A percentile compares a stretch with the other conserved stretches of the same genome.
phyloP scores from a whole-genome alignment of 2,329 filamentous ascomycete species.

The Aspergillus tanneri region DNA sequence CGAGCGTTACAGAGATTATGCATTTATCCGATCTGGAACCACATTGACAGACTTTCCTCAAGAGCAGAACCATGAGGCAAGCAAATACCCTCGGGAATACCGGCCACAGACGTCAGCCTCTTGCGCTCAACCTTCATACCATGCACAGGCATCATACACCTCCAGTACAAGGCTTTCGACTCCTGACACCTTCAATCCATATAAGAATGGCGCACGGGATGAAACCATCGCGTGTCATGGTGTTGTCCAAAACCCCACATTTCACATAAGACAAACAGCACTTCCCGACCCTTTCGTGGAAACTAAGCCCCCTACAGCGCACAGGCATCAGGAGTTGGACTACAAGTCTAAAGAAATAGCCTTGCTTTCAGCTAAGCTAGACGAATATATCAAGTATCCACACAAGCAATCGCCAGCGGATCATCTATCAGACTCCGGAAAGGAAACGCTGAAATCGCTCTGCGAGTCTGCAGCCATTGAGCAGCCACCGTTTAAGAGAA shows the following conservation, averaged over 20 bases:
- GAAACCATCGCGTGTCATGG: background rate
- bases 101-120: background rate
- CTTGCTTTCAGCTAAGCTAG: background rate
- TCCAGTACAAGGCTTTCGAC: background rate
- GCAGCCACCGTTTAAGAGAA: background rate
- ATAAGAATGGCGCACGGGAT: background rate
- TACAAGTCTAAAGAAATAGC: background rate
- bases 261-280: background rate
- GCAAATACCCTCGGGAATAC: background rate
- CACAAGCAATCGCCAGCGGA: background rate
- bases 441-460: background rate
- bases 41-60: background rate
- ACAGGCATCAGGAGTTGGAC: background rate
- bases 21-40: background rate
- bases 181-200: background rate
- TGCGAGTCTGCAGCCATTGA: background rate
- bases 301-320: background rate
- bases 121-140: background rate
- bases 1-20: background rate
- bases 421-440: background rate
- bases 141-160: background rate
- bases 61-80: background rate
- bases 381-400: background rate
- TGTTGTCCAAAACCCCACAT: constrained; percentile 3
- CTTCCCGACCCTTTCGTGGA: background rate